Evolutionary conservation across 768 basidiomycete species (phyloP).

Genomic region (Lentinus brumalis): DNA sequence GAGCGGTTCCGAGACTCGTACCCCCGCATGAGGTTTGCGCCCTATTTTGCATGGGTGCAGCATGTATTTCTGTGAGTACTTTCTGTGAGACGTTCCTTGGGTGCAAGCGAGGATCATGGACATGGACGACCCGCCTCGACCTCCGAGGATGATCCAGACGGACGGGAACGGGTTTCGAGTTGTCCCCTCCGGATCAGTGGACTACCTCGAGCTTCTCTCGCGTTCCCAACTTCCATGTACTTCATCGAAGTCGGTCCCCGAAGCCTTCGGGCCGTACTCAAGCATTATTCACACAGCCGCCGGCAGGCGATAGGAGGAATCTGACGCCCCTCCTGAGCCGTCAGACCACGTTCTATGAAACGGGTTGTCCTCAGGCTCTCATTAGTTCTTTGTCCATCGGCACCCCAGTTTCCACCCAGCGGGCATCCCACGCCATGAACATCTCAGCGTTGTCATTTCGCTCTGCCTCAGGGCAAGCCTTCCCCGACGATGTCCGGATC

Average conservation of each 20-base stretch:
- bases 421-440: too few relatives aligned
- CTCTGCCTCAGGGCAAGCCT: too few relatives aligned
- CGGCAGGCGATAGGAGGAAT: not conserved
- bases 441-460: too few relatives aligned
- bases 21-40: not conserved
- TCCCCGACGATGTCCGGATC: too few relatives aligned
- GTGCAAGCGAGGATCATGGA: conserved; percentile 17
- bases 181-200: conserved; percentile 4
- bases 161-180: not conserved
- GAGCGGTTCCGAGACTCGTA: conserved; percentile 11
- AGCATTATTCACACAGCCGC: not conserved
- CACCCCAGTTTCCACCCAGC: too few relatives aligned
- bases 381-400: too few relatives aligned
- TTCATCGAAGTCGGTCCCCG: too few relatives aligned
- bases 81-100: conserved; percentile 8
- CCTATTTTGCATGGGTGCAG: not conserved
- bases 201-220: too few relatives aligned
- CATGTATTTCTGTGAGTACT: not conserved
- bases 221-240: too few relatives aligned
- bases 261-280: not conserved
- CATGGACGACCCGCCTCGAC: conserved; percentile 17
- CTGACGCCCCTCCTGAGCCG: conserved; percentile 2
- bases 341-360: too few relatives aligned
- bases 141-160: conserved; percentile 20
- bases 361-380: too few relatives aligned